A percentile compares a stretch with the other conserved stretches of the same genome.
These are phyloP conservation scores for Coprinopsis sp. DNA, from an alignment of 768 basidiomycete genomes.

Conservation along the genomic window DNA sequence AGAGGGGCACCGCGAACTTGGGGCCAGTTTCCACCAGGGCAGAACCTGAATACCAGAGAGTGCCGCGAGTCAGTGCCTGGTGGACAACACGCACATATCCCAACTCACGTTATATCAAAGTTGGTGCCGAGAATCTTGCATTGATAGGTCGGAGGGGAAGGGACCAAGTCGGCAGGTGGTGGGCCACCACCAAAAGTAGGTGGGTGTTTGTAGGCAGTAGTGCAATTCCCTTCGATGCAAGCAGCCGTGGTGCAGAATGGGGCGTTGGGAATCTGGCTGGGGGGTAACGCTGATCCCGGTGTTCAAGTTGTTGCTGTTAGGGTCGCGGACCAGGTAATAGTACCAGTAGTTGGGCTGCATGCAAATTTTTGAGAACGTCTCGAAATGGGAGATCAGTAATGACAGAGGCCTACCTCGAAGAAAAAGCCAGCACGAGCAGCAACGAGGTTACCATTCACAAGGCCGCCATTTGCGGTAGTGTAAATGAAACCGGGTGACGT, in stretches of 20 bases:
- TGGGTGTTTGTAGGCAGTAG: constrained; percentile 1
- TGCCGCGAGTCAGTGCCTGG: not conserved
- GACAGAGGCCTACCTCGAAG: not conserved
- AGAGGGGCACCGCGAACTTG: constrained; percentile 12
- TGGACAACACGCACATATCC: not conserved
- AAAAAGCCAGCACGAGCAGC: constrained; percentile 7
- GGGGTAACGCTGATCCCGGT: constrained; percentile 6
- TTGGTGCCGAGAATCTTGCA: constrained; percentile 4
- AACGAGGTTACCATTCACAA: not conserved
- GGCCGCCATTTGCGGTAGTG: constrained; percentile 1
- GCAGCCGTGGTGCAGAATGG: constrained; percentile 3
- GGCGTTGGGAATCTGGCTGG: too few relatives aligned
- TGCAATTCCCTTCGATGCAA: not conserved
- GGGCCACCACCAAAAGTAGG: constrained; percentile 4
- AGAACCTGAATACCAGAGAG: constrained; percentile 2
- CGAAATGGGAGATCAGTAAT: not conserved
- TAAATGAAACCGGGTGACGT: constrained; percentile 6
- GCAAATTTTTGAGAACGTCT: not conserved
- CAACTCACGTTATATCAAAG: constrained; percentile 5
- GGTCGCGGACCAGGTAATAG: constrained; percentile 6
- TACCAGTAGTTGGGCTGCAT: constrained; percentile 6
- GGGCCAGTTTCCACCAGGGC: constrained; percentile 6
- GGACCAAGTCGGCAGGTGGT: not conserved
- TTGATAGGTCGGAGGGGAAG: constrained; percentile 3
- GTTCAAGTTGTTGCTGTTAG: constrained; percentile 3